Evolutionary conservation across 1,284 basidiomycete species (phyloP).

Genomic region (Pulchroboletus neoregius): DNA sequence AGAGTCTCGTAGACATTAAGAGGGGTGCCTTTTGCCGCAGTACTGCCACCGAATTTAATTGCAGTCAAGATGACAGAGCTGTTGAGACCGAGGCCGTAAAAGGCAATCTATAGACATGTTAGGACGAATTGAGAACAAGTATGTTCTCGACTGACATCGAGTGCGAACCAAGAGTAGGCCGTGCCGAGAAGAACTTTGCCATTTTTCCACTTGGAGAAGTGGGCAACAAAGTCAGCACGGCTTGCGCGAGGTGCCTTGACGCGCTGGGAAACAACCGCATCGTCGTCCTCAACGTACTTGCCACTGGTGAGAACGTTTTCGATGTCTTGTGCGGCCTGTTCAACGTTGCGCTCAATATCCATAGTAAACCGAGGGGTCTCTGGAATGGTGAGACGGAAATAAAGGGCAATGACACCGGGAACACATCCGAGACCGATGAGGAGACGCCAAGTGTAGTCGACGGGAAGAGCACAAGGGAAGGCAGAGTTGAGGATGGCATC

Average conservation of each 20-base stretch:
- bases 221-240: conserved; percentile 42
- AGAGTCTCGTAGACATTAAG: conserved; percentile 29
- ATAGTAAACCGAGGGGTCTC: conserved; percentile 67
- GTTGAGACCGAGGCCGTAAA: conserved; percentile 62
- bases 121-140: background rate
- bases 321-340: conserved; percentile 53
- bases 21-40: conserved; percentile 12
- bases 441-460: conserved; percentile 46
- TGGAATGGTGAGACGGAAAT: conserved; percentile 55
- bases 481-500: conserved; percentile 37
- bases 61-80: conserved; percentile 42
- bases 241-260: conserved; percentile 47
- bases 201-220: conserved; percentile 46
- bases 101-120: conserved; percentile 44
- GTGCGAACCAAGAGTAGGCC: conserved; percentile 58
- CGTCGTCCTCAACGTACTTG: conserved; percentile 41
- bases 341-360: conserved; percentile 65
- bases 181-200: conserved; percentile 46
- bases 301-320: conserved; percentile 44
- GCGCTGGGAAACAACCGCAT: conserved; percentile 37
- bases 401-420: conserved; percentile 50
- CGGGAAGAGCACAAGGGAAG: conserved; percentile 29
- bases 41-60: conserved; percentile 29
- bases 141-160: conserved; percentile 42
- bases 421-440: conserved; percentile 52